Evolutionary conservation across 1,139 yeast genomes (phyloP).

Genomic region (Candida glucosophila): DNA sequence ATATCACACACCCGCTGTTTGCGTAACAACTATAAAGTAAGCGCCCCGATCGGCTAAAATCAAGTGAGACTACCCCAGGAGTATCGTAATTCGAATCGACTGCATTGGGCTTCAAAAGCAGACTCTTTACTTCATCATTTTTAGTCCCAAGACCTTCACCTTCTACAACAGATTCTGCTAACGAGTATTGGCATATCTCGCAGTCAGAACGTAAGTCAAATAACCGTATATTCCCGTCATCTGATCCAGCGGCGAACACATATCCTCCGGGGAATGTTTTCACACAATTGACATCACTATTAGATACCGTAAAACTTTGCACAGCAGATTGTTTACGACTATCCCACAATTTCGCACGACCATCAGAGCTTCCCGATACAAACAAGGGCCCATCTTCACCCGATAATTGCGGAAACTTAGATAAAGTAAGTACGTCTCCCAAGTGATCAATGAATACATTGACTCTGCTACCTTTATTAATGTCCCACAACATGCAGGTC

Average conservation of each 20-base stretch:
- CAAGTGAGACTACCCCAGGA: constrained; percentile 63
- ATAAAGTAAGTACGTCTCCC: constrained; percentile 67
- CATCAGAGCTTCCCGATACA: constrained; percentile 71
- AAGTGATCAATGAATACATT: constrained; percentile 64
- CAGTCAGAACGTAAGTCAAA: constrained; percentile 78
- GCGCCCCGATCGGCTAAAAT: constrained; percentile 71
- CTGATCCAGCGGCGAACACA: constrained; percentile 65
- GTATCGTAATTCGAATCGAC: constrained; percentile 34
- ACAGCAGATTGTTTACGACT: constrained; percentile 43
- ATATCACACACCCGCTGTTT: constrained; percentile 64
- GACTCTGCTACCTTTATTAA: constrained; percentile 45
- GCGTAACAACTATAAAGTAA: constrained; percentile 69
- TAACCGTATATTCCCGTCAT: constrained; percentile 66
- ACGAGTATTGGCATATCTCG: constrained; percentile 46
- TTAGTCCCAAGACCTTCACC: not conserved
- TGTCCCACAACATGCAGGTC: constrained; percentile 78
- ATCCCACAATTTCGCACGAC: constrained; percentile 70
- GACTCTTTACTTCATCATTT: constrained; percentile 38
- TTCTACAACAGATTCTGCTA: constrained; percentile 10
- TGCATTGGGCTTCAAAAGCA: constrained; percentile 8
- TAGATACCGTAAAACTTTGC: constrained; percentile 54
- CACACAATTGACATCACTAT: constrained; percentile 59
- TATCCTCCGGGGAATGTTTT: constrained; percentile 65
- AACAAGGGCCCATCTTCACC: constrained; percentile 26
- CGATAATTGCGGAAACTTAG: constrained; percentile 17